Evolutionary conservation across 495 filamentous ascomycete genomes (phyloP).

Genomic region (Antarctomyces pellizariae): DNA sequence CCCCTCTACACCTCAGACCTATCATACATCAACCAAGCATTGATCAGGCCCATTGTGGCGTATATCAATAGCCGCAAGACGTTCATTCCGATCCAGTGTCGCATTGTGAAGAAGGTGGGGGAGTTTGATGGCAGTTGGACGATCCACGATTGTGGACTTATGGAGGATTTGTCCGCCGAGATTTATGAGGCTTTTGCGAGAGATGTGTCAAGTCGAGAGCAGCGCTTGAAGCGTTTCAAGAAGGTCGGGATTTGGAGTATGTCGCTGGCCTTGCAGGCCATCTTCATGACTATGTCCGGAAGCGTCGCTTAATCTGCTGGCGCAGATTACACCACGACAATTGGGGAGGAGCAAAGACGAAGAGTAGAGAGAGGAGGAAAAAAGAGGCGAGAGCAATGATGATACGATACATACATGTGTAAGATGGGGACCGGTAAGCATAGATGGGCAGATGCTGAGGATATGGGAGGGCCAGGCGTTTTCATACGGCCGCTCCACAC

Average conservation of each 20-base stretch:
- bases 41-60: slow-evolving; percentile 91
- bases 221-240: slow-evolving; percentile 65
- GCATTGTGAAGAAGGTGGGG: slow-evolving; percentile 61
- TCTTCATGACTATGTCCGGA: slow-evolving; percentile 86
- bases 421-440: too few relatives aligned
- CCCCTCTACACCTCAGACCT: slow-evolving; percentile 75
- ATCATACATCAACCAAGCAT: slow-evolving; percentile 85
- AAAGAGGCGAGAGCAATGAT: too few relatives aligned
- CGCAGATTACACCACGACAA: too few relatives aligned
- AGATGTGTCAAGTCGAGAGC: slow-evolving; percentile 69
- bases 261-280: slow-evolving; percentile 72
- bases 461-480: too few relatives aligned
- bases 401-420: too few relatives aligned
- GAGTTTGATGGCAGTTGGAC: slow-evolving; percentile 97
- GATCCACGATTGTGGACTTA: slow-evolving; percentile 74
- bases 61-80: slow-evolving; percentile 88
- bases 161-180: slow-evolving; percentile 90
- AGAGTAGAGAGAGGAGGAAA: too few relatives aligned
- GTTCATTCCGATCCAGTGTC: slow-evolving; percentile 86
- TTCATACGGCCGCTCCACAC: too few relatives aligned
- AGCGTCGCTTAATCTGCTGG: slow-evolving; percentile 52
- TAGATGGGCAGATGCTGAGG: too few relatives aligned
- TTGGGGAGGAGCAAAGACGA: too few relatives aligned
- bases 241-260: slow-evolving; percentile 95
- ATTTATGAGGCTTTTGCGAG: slow-evolving; percentile 80